Conservation (phyloP, 2,329 filamentous ascomycete genomes). For the Cercospora nicotianae region DNA sequence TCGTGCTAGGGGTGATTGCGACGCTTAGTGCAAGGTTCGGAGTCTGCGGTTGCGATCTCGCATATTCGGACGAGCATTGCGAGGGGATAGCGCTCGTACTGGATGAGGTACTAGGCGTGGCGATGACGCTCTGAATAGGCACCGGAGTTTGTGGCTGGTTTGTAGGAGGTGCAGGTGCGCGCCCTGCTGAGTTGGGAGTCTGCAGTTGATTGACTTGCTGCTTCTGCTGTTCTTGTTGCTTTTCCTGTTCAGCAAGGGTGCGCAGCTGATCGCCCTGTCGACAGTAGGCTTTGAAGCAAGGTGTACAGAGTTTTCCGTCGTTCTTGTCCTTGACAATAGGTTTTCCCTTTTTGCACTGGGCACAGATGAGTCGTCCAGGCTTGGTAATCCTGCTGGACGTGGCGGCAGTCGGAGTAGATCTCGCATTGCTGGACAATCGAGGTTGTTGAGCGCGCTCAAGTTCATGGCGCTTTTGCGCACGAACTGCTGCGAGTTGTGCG, state of each 20-base stretch:
- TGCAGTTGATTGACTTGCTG: not conserved
- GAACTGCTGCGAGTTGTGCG: not conserved
- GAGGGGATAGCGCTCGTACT: not conserved
- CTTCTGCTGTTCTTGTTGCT: not conserved
- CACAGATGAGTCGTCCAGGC: slow-evolving; percentile 10
- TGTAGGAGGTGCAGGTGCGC: not conserved
- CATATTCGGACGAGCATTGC: not conserved
- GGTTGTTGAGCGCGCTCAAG: not conserved
- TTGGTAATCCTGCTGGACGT: not conserved
- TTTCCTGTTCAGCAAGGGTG: not conserved
- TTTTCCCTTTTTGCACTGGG: slow-evolving; percentile 13
- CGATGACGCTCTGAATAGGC: not conserved
- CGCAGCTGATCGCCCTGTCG: not conserved
- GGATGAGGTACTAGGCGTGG: not conserved
- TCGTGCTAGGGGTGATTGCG: not conserved
- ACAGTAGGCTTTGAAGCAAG: slow-evolving; percentile 11
- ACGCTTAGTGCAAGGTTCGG: not conserved
- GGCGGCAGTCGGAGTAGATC: not conserved
- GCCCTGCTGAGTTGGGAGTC: not conserved
- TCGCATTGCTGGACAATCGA: not conserved
- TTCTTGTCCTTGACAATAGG: slow-evolving; percentile 9
- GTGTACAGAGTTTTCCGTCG: slow-evolving; percentile 18
- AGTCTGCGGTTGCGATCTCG: not conserved
- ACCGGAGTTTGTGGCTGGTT: not conserved
- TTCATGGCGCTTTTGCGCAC: not conserved